These are phyloP conservation scores for Leccinum cinnamomeum DNA, from an alignment of 1,284 basidiomycete genomes.

Conservation along the genomic window DNA sequence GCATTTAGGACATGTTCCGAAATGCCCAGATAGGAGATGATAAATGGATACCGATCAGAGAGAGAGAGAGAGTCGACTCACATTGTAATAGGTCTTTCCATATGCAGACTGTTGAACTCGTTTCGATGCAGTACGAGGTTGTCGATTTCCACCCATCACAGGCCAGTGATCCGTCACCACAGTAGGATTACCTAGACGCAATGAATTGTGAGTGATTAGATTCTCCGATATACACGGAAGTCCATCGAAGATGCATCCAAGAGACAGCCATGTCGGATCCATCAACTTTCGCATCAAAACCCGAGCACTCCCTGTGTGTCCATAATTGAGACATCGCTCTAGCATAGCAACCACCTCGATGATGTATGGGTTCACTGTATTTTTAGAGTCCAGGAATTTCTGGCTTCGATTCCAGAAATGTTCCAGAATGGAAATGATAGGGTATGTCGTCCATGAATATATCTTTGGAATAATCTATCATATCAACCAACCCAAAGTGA, in stretches of 20 bases:
- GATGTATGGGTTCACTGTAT: neutral
- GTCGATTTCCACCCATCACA: too few relatives aligned
- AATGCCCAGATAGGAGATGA: too few relatives aligned
- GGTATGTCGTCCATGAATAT: neutral
- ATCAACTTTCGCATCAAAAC: neutral
- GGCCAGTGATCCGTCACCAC: too few relatives aligned
- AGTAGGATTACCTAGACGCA: fast-evolving
- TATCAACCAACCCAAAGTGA: too few relatives aligned
- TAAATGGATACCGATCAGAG: too few relatives aligned
- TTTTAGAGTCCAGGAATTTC: neutral
- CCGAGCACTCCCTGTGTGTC: fast-evolving
- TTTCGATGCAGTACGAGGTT: too few relatives aligned
- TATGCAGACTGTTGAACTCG: too few relatives aligned
- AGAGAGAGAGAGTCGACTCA: too few relatives aligned
- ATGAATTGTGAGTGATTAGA: fast-evolving
- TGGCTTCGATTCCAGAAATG: neutral
- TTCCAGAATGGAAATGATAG: neutral
- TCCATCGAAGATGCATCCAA: neutral
- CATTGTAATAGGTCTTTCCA: too few relatives aligned
- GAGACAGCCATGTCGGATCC: neutral
- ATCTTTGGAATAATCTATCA: neutral
- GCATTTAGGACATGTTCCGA: too few relatives aligned
- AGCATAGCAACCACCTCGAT: neutral
- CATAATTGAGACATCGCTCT: neutral
- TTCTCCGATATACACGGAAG: neutral